Base-by-base conservation (phyloP, 1,284 basidiomycete genomes). In the Coriolopsis trogii region DNA sequence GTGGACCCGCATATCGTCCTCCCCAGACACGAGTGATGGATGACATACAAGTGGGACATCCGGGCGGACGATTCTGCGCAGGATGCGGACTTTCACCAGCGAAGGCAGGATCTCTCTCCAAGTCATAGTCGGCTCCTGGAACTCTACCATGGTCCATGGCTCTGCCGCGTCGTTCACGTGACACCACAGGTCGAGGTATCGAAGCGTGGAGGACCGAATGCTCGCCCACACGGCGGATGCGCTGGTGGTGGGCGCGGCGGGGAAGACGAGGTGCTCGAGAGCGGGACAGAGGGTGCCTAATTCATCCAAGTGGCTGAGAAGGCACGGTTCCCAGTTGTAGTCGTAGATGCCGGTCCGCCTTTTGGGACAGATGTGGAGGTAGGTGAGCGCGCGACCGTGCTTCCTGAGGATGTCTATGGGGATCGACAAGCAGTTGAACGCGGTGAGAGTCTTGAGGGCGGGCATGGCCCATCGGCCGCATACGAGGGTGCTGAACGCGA, bases 221-320 rank as follows among this genome's bases (percentile, higher is more conserved):
- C 7, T 6, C 3, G 18, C 2, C 16, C 43, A 23, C 28, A 50
- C 31, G 24, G 9, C 2, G 4, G 15, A 4, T 0, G 41, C 13
- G 12, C 15, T 24, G 21, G 34, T 8, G 4, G 12, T 12, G 9
- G 23, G 33, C 8, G 24, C 37, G 20, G 40, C 29, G 5, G 48
- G 40, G 37, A 53, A 25, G n/a, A 49, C 51, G 30, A 58, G 42
- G 36, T 58, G 56, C 7, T 49, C 49, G 18, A 58, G 41, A n/a
- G 41, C 30, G 13, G 56, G 56, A 30, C 51, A 53, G 9, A 44
- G 28, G 4, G 6, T 20, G 6, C 26, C 23, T 3, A 56, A 9
- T 18, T 13, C n/a, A 5, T 31, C 26, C 7, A 51, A 20, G 13
- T 23, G 30, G 16, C 2, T 37, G 24, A 9, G 6, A 4, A 23